Evolutionary conservation across 352 stramenopile genomes (phyloP).

Genomic region (Pseudoperonospora humuli): DNA sequence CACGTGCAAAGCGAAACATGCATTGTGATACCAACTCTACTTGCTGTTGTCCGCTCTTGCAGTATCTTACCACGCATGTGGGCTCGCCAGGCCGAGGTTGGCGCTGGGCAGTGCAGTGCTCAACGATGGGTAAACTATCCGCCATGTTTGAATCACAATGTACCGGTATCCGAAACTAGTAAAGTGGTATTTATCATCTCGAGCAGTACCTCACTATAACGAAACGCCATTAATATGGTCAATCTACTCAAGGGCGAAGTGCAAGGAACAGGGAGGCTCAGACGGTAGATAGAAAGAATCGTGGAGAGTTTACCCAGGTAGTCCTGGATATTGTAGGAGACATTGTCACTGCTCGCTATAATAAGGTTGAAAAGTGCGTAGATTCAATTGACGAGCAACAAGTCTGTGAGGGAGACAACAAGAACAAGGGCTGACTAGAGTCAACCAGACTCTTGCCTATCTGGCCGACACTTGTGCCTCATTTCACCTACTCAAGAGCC

Average conservation of each 20-base stretch:
- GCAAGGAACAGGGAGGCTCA: no score
- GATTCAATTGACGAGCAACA: no score
- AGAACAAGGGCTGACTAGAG: constrained; percentile 1
- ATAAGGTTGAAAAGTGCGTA: no score
- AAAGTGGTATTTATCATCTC: no score
- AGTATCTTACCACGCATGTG: constrained; percentile 30
- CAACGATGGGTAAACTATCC: constrained; percentile 16
- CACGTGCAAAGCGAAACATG: neutral
- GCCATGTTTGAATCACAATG: constrained; percentile 3
- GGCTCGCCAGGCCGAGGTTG: constrained; percentile 26
- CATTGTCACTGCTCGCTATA: no score
- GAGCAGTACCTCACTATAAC: no score
- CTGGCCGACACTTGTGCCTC: neutral
- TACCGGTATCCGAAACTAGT: neutral
- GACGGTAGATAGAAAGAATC: no score
- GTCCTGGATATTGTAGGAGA: no score
- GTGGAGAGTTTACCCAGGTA: no score
- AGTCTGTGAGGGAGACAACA: no score
- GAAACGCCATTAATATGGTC: no score
- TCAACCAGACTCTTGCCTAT: constrained; percentile 1
- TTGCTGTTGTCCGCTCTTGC: neutral
- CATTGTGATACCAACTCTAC: neutral
- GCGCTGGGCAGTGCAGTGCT: constrained; percentile 26
- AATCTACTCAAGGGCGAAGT: no score
- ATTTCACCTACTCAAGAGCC: constrained; percentile 44